These are phyloP conservation scores for Pestalotiopsis sp. DNA, from an alignment of 2,329 filamentous ascomycete genomes.

Conservation along the genomic window DNA sequence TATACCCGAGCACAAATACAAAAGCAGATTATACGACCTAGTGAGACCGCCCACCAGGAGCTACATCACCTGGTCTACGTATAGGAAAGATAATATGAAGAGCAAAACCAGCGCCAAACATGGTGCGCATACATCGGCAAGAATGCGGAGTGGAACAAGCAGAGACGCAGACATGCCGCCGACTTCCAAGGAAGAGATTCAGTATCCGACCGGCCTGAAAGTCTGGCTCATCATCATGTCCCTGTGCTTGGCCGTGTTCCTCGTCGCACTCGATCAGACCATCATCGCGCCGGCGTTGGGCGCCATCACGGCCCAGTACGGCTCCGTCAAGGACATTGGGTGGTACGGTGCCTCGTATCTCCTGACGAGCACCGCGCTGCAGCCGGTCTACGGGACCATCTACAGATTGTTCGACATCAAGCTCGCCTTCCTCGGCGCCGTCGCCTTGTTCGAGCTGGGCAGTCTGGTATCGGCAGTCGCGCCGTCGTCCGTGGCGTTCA, in stretches of 20 bases:
- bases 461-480: constrained; percentile 21
- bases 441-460: constrained; percentile 34
- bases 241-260: constrained; percentile 26
- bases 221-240: constrained; percentile 23
- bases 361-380: constrained; percentile 35
- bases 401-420: constrained; percentile 39
- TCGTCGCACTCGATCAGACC: constrained; percentile 34
- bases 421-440: constrained; percentile 34
- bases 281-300: constrained; percentile 42
- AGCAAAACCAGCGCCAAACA: not conserved
- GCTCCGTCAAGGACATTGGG: constrained; percentile 44
- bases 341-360: constrained; percentile 48
- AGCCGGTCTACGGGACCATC: constrained; percentile 36
- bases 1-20: too few relatives aligned
- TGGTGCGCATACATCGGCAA: not conserved
- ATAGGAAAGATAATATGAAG: not conserved
- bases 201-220: constrained; percentile 3
- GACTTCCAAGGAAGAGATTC: not conserved
- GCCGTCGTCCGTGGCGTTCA: constrained; percentile 28
- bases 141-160: not conserved
- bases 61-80: not conserved
- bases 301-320: constrained; percentile 36
- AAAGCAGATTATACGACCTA: too few relatives aligned
- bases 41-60: too few relatives aligned
- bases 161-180: not conserved